phyloP scores from a whole-genome alignment of 2,329 filamentous ascomycete species.

The Neopestalotiopsis sp. region DNA sequence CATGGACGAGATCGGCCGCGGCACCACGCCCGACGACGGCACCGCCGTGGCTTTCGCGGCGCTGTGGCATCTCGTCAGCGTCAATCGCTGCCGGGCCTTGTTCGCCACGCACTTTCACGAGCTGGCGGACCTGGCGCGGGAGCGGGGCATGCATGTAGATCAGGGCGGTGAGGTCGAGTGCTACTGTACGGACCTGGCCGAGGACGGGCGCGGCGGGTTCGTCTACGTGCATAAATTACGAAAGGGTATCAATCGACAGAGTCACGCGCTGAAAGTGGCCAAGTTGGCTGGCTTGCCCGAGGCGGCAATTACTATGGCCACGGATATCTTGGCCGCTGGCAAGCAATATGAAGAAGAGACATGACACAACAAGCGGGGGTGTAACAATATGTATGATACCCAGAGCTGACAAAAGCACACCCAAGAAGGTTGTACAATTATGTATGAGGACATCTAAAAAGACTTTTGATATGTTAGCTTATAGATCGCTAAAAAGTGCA shows the following conservation, averaged over 20 bases:
- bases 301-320: constrained; percentile 72
- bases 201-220: constrained; percentile 74
- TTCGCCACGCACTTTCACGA: constrained; percentile 96
- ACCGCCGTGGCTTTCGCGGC: constrained; percentile 89
- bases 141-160: constrained; percentile 47
- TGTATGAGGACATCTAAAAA: background rate
- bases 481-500: background rate
- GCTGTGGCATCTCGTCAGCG: constrained; percentile 79
- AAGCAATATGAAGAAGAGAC: background rate
- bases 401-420: background rate
- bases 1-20: constrained; percentile 97
- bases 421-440: background rate
- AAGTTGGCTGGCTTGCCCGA: constrained; percentile 82
- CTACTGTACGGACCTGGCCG: constrained; percentile 90
- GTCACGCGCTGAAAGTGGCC: constrained; percentile 96
- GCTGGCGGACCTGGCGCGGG: constrained; percentile 76
- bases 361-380: background rate
- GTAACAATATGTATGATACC: background rate
- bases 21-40: constrained; percentile 92
- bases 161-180: constrained; percentile 60
- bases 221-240: constrained; percentile 85
- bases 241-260: constrained; percentile 82
- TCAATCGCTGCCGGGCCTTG: constrained; percentile 79
- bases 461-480: background rate
- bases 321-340: constrained; percentile 53